Conservation (phyloP, 108 stramenopile species). For the Halocafeteria seosinensis region DNA sequence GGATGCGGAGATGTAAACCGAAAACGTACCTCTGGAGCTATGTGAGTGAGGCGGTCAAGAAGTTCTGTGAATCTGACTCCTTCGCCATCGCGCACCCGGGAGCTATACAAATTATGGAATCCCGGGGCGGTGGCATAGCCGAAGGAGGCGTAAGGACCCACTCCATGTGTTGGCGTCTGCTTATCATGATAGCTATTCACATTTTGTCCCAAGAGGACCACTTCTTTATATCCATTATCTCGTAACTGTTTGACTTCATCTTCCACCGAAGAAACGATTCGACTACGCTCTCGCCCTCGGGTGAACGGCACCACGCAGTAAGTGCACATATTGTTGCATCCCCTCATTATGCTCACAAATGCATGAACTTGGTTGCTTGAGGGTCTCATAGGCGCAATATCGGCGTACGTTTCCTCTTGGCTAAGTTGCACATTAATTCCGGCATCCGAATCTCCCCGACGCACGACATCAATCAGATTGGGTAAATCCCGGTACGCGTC, state of each 20-base stretch:
- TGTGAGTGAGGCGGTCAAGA: slow-evolving; percentile 52
- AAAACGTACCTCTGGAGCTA: slow-evolving; percentile 73
- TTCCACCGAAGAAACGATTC: slow-evolving; percentile 63
- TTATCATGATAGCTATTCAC: slow-evolving; percentile 90
- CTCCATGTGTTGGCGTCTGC: not conserved
- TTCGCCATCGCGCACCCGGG: slow-evolving; percentile 35
- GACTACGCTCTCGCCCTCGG: slow-evolving; percentile 67
- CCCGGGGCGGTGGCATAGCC: slow-evolving; percentile 55
- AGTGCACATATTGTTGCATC: slow-evolving; percentile 87
- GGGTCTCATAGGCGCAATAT: slow-evolving; percentile 65
- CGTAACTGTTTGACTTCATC: slow-evolving; percentile 49
- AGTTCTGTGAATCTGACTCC: slow-evolving; percentile 85
- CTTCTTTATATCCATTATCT: slow-evolving; percentile 67
- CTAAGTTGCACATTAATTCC: slow-evolving; percentile 65
- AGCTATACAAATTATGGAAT: slow-evolving; percentile 52
- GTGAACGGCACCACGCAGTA: slow-evolving; percentile 98
- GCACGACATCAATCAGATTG: slow-evolving; percentile 40
- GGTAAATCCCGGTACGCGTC: slow-evolving; percentile 96
- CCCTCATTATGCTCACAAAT: slow-evolving; percentile 83
- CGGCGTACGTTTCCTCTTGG: slow-evolving; percentile 86
- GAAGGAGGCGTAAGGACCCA: not conserved
- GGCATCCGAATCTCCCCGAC: not conserved
- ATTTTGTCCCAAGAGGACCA: slow-evolving; percentile 86
- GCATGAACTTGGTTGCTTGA: slow-evolving; percentile 44
- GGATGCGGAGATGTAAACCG: slow-evolving; percentile 96